Base-by-base conservation (phyloP, 805 yeast species). In the Cyberlindnera galapagoensis region DNA sequence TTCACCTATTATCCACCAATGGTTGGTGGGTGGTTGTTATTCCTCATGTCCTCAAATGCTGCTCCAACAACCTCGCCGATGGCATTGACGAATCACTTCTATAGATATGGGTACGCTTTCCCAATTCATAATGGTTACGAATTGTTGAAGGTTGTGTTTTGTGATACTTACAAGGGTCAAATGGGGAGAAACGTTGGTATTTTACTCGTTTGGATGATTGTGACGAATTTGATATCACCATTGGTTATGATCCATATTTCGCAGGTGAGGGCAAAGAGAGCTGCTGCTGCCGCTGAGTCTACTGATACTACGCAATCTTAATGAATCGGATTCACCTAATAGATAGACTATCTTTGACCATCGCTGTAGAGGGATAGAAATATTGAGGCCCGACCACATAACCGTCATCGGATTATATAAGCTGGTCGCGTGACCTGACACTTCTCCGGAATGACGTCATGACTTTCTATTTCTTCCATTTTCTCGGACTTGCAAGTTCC, bases 81-180 rank as follows among this genome's bases (percentile, higher is more conserved):
- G 44, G 80, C 69, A 2, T 55, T 79, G 32, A 62, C 68, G 28
- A 73, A 79, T 7, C 45, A 54, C 13, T 63, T 81, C 40, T 81
- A 59, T 57, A 56, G 77, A 27, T 76, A 68, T 51, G 82, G 86
- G 6, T 76, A 76, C 43, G 81, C 74, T 3, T 58, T 75, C 59
- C 94, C 92, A 5, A 65, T 80, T 30, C 76, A 76, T 46, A 79
- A 79, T 45, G 69, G 80, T 1, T 65, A 69, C 33, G 83, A 76
- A 42, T 63, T 74, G 21, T 62, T 68, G 46, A 75, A 76, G 47
- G 76, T 79, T 3, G 57, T 78, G 1, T 62, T 80, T 32, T 71
- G 73, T 47, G 56, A 76, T 51, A 63, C 78, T 2, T 67, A 69
- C 41, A 74, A 67, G 45, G 75, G 76, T 2, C 46, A 67, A 18